Base-by-base conservation (phyloP, 164 flowering plant species). In the Warburgia ugandensis region DNA sequence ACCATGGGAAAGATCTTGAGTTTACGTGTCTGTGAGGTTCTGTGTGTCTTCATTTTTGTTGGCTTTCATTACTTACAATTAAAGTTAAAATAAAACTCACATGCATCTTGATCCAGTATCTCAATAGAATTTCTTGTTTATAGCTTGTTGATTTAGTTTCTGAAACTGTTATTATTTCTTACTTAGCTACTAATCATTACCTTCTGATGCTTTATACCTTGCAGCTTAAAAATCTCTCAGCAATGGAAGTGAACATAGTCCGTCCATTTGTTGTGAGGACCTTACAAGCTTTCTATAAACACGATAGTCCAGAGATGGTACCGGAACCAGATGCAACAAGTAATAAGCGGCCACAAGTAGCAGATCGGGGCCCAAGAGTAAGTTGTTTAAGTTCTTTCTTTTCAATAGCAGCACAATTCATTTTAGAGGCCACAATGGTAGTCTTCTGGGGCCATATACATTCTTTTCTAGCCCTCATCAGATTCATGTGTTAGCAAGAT, bases 231-330 rank as follows among this genome's bases (percentile, higher is more conserved):
- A 76, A 87, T 63, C 59, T 90, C 33, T 86, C 95, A 35, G 97
- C 97, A 1, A 90, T 90, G 94, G 97, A 90, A 70, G 94, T 83
- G 63, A 86, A 90, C 61, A 76, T 90, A 49, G 81, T 90, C 48
- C 80, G 95, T 1, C 91, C 91, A 29, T 90, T 90, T 65, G 66
- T 84, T 55, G 82, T 79, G 51, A 78, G 83, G 72, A 73, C 95
- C 19, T 64, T 90, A 4, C 80, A 84, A 64, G 84, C 94, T 52
- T 86, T 86, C 55, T 80, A 80, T 60, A 86, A 82, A 75, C 95
- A 80, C 44, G 89, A 75, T 53, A 82, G 79, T 68, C 84, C 92
- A 26, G 84, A 84, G 57, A 56, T 75, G 78, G 73, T 75, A 50
- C 84, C 69, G 41, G 71, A 76, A 36, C 60, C 71, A 32, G 85